Evolutionary conservation across 192 early-diverging fungal species (phyloP), one percentile per base, ranked within the genome.

Genomic region (Chytriomyces hyalinus): DNA sequence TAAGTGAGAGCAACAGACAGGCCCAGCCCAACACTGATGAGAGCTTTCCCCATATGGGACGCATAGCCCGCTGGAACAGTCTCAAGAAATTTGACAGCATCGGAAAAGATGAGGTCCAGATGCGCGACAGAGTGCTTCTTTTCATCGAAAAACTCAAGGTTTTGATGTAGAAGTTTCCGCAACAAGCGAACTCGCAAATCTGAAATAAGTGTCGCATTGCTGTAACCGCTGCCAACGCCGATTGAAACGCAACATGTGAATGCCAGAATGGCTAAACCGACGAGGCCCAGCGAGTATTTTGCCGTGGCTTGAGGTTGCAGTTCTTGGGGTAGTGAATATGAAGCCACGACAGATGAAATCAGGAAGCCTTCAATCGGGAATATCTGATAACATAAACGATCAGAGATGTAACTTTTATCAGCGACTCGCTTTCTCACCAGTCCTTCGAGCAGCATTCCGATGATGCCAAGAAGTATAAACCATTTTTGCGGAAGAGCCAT

Each of bases 61-160:
- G 15, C 44, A 3, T 9, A 68, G 11, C 17, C 15, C 6, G 43
- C 66, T 47, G 66, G 66, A 11, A 68, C 43, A 6, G 66, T 15
- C 22, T 68, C 66, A n/a, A 68, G 10, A 49, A 68, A 68, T 43
- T 68, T 24, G 9, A 68, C 44, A 8, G 22, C 43, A 15, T 68
- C 66, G 15, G 48, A 11, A 15, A 68, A 68, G 48, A 68, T 43
- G 9, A 48, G 9, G 11, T 68, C 66, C 43, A 68, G 15, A 28
- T 68, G 5, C 11, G 22, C 43, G 4, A 68, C 66, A 0, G 66
- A 68, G 22, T 45, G 44, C 9, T 46, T 24, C 1, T 10, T 20
- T 47, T 44, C 66, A 68, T 68, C 66, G 48, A 68, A 68, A 47
- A 68, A 68, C 43, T 68, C 66, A 13, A 68, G 66, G 66, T 68